These are phyloP conservation scores for Aspergillus haitiensis DNA, from an alignment of 495 filamentous ascomycete species.

Conservation along the genomic window DNA sequence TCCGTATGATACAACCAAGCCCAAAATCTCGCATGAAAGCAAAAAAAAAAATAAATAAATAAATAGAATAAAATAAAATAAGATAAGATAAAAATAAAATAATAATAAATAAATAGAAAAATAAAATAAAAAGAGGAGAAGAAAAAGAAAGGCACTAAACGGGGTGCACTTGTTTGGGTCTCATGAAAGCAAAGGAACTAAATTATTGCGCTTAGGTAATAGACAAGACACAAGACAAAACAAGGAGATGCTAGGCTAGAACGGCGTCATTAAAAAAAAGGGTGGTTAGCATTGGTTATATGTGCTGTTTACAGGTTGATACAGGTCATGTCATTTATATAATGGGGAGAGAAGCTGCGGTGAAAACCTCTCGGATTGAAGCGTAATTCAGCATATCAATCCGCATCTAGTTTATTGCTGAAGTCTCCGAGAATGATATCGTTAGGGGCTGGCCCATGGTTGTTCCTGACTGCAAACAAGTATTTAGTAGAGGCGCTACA, in stretches of 20 bases:
- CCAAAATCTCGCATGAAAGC: neutral
- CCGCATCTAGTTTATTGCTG: slow-evolving; percentile 52
- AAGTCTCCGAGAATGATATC: slow-evolving; percentile 57
- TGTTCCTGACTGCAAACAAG: slow-evolving; percentile 50
- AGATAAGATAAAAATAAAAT: no score
- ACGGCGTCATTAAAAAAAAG: slow-evolving; percentile 4
- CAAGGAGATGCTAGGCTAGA: slow-evolving; percentile 10
- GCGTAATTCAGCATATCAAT: slow-evolving; percentile 33
- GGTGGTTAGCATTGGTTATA: slow-evolving; percentile 12
- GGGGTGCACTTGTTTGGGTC: neutral
- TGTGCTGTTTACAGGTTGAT: slow-evolving; percentile 18
- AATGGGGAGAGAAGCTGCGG: neutral
- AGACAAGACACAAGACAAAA: neutral
- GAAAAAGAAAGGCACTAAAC: neutral
- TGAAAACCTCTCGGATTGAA: neutral
- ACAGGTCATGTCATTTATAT: slow-evolving; percentile 27
- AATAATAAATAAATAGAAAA: neutral
- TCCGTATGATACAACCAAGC: neutral
- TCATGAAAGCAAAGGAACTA: neutral
- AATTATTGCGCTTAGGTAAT: neutral
- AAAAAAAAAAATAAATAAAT: neutral
- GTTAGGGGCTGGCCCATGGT: slow-evolving; percentile 52
- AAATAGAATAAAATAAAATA: neutral
- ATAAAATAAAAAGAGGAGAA: neutral
- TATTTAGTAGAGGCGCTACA: slow-evolving; percentile 25